Conservation (phyloP, 2,329 filamentous ascomycete genomes). For the Aspergillus brasiliensis region DNA sequence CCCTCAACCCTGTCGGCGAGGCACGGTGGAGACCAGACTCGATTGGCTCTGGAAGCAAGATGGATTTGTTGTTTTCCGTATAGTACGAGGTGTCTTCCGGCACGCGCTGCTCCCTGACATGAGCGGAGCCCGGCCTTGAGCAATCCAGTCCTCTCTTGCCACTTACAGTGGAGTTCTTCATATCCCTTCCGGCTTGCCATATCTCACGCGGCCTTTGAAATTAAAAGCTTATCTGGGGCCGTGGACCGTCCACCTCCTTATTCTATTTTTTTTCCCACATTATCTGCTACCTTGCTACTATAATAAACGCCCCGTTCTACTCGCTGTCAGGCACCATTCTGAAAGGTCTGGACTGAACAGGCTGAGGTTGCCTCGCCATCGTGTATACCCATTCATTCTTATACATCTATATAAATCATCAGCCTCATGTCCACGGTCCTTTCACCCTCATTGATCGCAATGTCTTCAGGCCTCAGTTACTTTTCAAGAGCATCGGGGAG, state of each 20-base stretch:
- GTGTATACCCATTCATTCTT: background rate
- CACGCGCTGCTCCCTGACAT: conserved; percentile 17
- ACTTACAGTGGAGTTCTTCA: conserved; percentile 16
- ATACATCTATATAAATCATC: conserved; percentile 10
- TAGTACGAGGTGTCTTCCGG: conserved; percentile 18
- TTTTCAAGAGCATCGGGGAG: conserved; percentile 32
- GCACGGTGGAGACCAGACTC: conserved; percentile 13
- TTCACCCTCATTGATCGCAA: conserved; percentile 31
- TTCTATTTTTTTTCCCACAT: background rate
- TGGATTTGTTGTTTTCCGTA: conserved; percentile 18
- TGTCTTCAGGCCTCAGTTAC: conserved; percentile 33
- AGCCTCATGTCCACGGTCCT: conserved; percentile 36
- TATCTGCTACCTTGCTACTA: background rate
- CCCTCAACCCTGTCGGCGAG: conserved; percentile 14
- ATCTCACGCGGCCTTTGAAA: conserved; percentile 16
- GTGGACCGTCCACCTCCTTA: background rate
- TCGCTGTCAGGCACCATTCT: conserved; percentile 4
- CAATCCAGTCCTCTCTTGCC: conserved; percentile 14
- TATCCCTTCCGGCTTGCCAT: conserved; percentile 13
- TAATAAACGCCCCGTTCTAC: conserved; percentile 10
- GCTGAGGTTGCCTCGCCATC: background rate
- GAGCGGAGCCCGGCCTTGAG: conserved; percentile 13
- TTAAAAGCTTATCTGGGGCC: conserved; percentile 22
- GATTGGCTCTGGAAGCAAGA: conserved; percentile 12
- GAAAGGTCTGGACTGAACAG: conserved; percentile 6